A percentile compares a stretch with the other conserved stretches of the same genome.
phyloP scores from a whole-genome alignment of 108 stramenopile genomes.

The Cyclotella baltica region DNA sequence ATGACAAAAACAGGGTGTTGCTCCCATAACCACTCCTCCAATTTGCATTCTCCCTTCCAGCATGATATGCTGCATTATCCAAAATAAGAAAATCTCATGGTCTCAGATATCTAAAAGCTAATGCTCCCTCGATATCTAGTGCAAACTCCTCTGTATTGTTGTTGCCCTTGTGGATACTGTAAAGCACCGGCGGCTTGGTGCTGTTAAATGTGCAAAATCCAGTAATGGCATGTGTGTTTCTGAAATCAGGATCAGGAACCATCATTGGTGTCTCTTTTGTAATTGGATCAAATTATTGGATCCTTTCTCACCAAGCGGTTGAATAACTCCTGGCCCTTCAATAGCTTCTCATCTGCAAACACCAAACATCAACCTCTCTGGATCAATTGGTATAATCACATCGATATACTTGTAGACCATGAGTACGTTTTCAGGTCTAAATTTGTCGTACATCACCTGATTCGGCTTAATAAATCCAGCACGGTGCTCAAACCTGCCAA shows the following conservation, averaged over 20 bases:
- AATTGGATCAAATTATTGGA: too few species aligned
- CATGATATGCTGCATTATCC: background rate
- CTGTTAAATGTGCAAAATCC: background rate
- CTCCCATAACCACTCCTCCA: background rate
- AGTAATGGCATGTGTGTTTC: background rate
- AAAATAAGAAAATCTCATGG: background rate
- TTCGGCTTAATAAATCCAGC: background rate
- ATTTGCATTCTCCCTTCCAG: background rate
- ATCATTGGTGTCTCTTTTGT: background rate
- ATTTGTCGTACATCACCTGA: background rate
- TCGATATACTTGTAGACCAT: background rate
- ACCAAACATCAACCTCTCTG: background rate
- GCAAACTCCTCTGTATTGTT: background rate
- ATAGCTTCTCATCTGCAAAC: conserved; percentile 1
- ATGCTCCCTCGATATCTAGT: too few species aligned
- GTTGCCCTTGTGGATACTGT: background rate
- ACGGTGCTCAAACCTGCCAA: too few species aligned
- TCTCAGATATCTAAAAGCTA: background rate
- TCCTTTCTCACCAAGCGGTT: background rate
- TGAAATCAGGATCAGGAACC: background rate
- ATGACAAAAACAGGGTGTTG: background rate
- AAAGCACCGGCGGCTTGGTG: background rate
- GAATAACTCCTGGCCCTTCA: background rate
- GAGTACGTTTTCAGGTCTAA: background rate
- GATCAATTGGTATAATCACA: background rate